Conservation (phyloP, 805 yeast species). For the Starmerella davenportii region DNA sequence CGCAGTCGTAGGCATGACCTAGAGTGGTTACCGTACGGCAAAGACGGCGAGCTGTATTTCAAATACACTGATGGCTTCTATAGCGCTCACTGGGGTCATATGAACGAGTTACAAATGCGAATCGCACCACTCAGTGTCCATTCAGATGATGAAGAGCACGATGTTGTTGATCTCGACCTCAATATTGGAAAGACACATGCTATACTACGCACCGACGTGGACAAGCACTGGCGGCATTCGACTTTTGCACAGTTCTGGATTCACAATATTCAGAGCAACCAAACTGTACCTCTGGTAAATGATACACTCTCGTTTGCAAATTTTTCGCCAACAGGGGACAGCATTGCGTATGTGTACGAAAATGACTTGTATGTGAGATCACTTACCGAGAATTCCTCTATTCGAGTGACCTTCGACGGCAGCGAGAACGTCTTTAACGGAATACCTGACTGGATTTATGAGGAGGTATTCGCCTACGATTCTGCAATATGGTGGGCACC, state of each 20-base stretch:
- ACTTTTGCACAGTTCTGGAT: constrained; percentile 44
- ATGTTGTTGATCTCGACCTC: constrained; percentile 28
- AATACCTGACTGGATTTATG: constrained; percentile 87
- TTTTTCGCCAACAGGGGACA: constrained; percentile 59
- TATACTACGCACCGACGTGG: constrained; percentile 35
- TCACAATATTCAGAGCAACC: constrained; percentile 27
- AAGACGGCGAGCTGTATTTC: constrained; percentile 12
- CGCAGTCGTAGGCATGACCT: constrained; percentile 1
- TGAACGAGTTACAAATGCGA: constrained; percentile 4
- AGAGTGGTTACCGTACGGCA: constrained; percentile 14
- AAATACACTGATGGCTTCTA: constrained; percentile 3
- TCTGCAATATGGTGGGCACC: constrained; percentile 81
- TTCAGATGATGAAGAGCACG: constrained; percentile 16
- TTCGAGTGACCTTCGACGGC: constrained; percentile 53
- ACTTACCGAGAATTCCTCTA: constrained; percentile 18
- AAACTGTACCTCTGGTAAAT: constrained; percentile 20
- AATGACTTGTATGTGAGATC: constrained; percentile 47
- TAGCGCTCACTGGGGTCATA: constrained; percentile 30
- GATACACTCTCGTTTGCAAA: constrained; percentile 34
- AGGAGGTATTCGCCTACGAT: constrained; percentile 59
- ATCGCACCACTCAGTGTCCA: constrained; percentile 26
- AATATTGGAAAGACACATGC: constrained; percentile 33
- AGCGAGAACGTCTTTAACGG: constrained; percentile 60
- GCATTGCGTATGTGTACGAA: constrained; percentile 47
- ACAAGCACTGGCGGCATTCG: constrained; percentile 53